Base-by-base conservation (phyloP, 2,329 filamentous ascomycete species). In the Tolypocladium pustulatum region DNA sequence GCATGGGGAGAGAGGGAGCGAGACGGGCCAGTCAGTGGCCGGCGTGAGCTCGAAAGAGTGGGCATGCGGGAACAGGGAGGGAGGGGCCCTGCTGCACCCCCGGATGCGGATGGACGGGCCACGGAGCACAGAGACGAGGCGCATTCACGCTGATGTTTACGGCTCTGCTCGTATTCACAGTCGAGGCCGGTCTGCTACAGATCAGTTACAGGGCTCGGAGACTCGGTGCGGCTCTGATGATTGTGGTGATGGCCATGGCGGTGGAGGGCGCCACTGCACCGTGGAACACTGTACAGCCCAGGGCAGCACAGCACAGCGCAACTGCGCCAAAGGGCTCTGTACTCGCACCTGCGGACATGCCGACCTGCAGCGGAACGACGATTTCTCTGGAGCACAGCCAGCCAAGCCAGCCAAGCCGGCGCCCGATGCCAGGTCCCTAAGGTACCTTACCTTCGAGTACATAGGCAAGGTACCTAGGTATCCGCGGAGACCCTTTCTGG, bases 1-100 rank as follows among this genome's bases (percentile, higher is more conserved):
- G 49, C 10, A 30, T 12, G 55, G 55, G 60, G 57, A 55, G 46
- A 40, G 53, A 58, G 57, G 41, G 58, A 60, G 60, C 56, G 52
- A 51, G 57, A n/a, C 41, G 20, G 22, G 34, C 27, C 36, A 52
- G 36, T 53, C 37, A 46, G 56, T 20, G 36, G 38, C 20, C 32
- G 25, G 52, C 34, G 37, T 30, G 46, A 8, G 56, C 36, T 25
- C 32, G 56, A 41, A n/a, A n/a, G 55, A 51, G 55, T 25, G 54
- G 54, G 54, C 54, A 37, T 55, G 54, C 32, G 49, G 49, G 27
- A 51, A 38, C 27, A 37, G 25, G 36, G 49, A 41, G 43, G 43
- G 49, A 32, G 49, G 30, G 49, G 49, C 27, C 49, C 27, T 20
- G 49, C 8, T 52, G 49, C 46, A 51, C 27, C 46, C 46, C 49